A percentile compares a stretch with the other conserved stretches of the same genome.
Conservation (phyloP, 164 flowering plant genomes). For the Tinospora cordifolia region DNA sequence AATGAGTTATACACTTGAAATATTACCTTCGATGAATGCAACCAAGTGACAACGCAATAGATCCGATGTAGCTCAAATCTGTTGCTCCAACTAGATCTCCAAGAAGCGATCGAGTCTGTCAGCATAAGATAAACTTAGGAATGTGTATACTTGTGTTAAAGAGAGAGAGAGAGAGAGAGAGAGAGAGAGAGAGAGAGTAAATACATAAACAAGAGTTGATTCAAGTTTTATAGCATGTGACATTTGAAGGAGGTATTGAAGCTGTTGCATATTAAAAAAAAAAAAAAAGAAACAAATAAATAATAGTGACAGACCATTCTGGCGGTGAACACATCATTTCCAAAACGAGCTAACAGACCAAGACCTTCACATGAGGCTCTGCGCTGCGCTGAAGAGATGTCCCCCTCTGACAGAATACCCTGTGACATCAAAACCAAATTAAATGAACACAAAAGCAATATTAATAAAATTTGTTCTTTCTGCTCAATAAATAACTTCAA, state of each 20-base stretch:
- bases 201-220: not conserved
- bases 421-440: conserved; percentile 24
- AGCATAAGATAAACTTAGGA: conserved; percentile 5
- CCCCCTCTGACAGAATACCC: conserved; percentile 84
- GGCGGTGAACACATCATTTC: conserved; percentile 82
- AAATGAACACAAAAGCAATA: not conserved
- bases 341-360: conserved; percentile 89
- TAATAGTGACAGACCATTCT: conserved; percentile 76
- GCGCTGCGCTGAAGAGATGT: conserved; percentile 76
- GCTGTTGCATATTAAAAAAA: not conserved
- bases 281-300: not conserved
- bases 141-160: not conserved
- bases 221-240: not conserved
- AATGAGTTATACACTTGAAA: not conserved
- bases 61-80: conserved; percentile 67
- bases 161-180: too few relatives aligned
- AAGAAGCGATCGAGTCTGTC: conserved; percentile 60
- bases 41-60: conserved; percentile 85
- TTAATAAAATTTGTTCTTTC: not conserved
- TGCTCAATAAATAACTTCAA: not conserved
- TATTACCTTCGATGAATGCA: conserved; percentile 87
- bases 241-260: not conserved
- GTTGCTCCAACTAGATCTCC: conserved; percentile 52
- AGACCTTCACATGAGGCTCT: conserved; percentile 92
- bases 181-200: not conserved